Base-by-base conservation (phyloP, 2,329 filamentous ascomycete species). In the Fusarium proliferatum region DNA sequence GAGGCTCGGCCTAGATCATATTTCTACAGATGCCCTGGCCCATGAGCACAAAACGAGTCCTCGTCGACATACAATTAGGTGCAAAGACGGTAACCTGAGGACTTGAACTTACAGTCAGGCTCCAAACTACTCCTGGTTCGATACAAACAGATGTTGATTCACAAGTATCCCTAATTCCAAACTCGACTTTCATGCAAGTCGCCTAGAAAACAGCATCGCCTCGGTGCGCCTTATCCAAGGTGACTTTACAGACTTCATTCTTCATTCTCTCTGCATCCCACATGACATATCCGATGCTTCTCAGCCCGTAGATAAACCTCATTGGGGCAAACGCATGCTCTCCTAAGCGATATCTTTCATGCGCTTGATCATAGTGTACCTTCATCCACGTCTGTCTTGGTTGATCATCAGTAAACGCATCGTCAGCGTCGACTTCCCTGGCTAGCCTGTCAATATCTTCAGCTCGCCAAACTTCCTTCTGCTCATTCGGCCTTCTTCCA, bases 241-340 rank as follows among this genome's bases (percentile, higher is more conserved):
- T 66, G 3, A 30, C 61, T 51, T 71, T 67, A 23, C 71, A 76
- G 15, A 41, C 55, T n/a, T 71, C 69, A 15, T 69, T 61, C 43
- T 72, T 48, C 70, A 75, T 72, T 34, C 75, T 67, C 61, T 64
- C 61, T 6, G 53, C 59, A 57, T 77, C 75, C 74, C 74, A 77
- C 62, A 75, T 66, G 2, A 76, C 73, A 36, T 76, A 75, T 2
- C 74, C 74, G n/a, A 75, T 57, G 23, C 67, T 52, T 26, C 74
- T 64, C 45, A 75, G 51, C 5, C 70, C 71, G 36, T 71, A 73
- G 4, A 74, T 46, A 41, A 75, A 75, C 55, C 67, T 65, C 74
- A 74, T 77, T 12, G 70, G 66, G 1, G 74, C 62, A 49, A 60
- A 69, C 1, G 68, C 42, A 23, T 77, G 62, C 5, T 64, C 51